Conservation (phyloP, 345 rosid species). For the Euphorbia peplus region DNA sequence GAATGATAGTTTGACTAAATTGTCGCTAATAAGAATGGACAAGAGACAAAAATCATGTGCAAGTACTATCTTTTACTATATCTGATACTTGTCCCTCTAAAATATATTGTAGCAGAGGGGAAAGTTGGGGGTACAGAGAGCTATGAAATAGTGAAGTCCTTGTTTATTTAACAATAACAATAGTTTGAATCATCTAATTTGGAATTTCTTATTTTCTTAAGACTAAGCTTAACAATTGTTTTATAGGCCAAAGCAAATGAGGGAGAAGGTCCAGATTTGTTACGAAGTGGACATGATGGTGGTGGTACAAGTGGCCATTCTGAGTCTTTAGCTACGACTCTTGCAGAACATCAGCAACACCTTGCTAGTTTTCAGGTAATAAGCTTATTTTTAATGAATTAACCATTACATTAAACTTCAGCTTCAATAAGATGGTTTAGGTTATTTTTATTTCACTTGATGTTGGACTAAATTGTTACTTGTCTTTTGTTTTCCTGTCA, state of each 20-base stretch:
- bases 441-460: background rate
- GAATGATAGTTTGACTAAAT: background rate
- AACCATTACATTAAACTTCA: background rate
- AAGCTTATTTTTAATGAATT: background rate
- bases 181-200: constrained; percentile 7
- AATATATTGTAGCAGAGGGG: background rate
- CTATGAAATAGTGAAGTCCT: background rate
- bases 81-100: background rate
- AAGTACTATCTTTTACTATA: background rate
- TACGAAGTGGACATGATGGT: constrained; percentile 73
- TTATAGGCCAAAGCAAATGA: constrained; percentile 90
- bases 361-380: constrained; percentile 95
- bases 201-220: constrained; percentile 9
- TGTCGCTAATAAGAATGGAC: constrained; percentile 1
- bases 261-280: constrained; percentile 97
- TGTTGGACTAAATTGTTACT: background rate
- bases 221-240: constrained; percentile 18
- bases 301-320: constrained; percentile 84
- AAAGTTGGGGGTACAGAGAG: background rate
- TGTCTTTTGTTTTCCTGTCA: constrained; percentile 8
- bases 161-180: background rate
- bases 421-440: background rate
- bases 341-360: constrained; percentile 95
- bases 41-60: background rate
- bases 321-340: constrained; percentile 86